A percentile compares a stretch with the other conserved stretches of the same genome.
Evolutionary conservation across 768 basidiomycete genomes (phyloP).

Genomic region (Amanita subjunquillea): DNA sequence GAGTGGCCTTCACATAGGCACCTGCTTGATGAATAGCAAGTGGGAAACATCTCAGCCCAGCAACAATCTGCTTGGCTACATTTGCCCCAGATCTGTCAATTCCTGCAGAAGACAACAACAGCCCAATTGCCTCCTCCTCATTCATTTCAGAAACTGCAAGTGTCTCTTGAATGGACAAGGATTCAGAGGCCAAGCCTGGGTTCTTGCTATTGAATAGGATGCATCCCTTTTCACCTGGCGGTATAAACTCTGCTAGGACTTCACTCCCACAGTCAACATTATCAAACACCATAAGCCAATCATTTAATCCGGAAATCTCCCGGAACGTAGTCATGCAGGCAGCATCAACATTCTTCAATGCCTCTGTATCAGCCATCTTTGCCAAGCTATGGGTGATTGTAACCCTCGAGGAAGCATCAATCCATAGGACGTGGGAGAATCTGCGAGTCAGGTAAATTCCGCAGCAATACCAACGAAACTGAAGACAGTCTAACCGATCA

Average conservation of each 20-base stretch:
- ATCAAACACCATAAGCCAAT: conserved; percentile 13
- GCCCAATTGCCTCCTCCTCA: conserved; percentile 8
- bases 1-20: conserved; percentile 7
- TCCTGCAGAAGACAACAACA: conserved; percentile 9
- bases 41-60: neutral
- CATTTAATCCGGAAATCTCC: conserved; percentile 2
- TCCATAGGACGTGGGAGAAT: conserved; percentile 12
- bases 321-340: neutral
- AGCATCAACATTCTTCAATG: neutral
- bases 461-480: neutral
- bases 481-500: neutral
- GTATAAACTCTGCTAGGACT: conserved; percentile 9
- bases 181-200: neutral
- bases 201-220: conserved; percentile 11
- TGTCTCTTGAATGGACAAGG: neutral
- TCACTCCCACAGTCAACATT: conserved; percentile 9
- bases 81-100: neutral
- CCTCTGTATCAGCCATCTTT: conserved; percentile 3
- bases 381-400: conserved; percentile 4
- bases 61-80: conserved; percentile 6
- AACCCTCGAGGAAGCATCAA: conserved; percentile 12
- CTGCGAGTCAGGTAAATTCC: neutral
- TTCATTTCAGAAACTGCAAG: conserved; percentile 8
- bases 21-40: conserved; percentile 12
- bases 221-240: conserved; percentile 9